A percentile compares a stretch with the other conserved stretches of the same genome.
Conservation (phyloP, 441 rosid genomes). For the Brassica balearica region DNA sequence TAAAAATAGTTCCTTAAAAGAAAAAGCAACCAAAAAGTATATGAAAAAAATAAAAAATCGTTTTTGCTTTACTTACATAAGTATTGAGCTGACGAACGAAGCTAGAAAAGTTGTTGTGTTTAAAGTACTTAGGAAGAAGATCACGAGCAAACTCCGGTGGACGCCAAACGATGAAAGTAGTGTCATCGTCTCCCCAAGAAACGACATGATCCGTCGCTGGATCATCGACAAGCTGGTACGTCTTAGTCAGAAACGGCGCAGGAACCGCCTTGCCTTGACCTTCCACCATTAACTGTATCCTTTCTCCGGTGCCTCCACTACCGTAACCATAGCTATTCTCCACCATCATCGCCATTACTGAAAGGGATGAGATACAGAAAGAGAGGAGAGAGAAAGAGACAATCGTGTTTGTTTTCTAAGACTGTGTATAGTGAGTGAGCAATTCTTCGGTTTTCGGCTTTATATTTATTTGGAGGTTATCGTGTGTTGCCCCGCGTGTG, state of each 20-base stretch:
- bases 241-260: slow-evolving; percentile 88
- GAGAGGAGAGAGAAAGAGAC: slow-evolving; percentile 7
- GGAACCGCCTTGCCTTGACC: slow-evolving; percentile 83
- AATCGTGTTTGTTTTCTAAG: slow-evolving; percentile 26
- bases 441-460: no score
- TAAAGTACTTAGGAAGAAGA: slow-evolving; percentile 93
- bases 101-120: slow-evolving; percentile 95
- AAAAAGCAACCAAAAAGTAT: neutral
- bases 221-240: slow-evolving; percentile 96
- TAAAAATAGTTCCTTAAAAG: neutral
- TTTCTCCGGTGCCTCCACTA: slow-evolving; percentile 53
- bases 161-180: slow-evolving; percentile 91
- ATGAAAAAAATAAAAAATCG: neutral
- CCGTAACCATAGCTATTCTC: slow-evolving; percentile 41
- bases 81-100: slow-evolving; percentile 96
- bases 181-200: slow-evolving; percentile 91
- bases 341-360: slow-evolving; percentile 38
- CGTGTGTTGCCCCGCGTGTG: no score
- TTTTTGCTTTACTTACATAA: slow-evolving; percentile 54
- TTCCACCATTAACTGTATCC: slow-evolving; percentile 72
- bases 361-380: neutral
- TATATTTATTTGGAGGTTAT: no score
- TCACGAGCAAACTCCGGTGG: slow-evolving; percentile 95
- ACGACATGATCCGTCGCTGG: slow-evolving; percentile 83
- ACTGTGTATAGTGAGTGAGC: no score